A percentile compares a stretch with the other conserved stretches of the same genome.
Conservation (phyloP, 73 alveolate genomes). For the Paramecium biaurelia region DNA sequence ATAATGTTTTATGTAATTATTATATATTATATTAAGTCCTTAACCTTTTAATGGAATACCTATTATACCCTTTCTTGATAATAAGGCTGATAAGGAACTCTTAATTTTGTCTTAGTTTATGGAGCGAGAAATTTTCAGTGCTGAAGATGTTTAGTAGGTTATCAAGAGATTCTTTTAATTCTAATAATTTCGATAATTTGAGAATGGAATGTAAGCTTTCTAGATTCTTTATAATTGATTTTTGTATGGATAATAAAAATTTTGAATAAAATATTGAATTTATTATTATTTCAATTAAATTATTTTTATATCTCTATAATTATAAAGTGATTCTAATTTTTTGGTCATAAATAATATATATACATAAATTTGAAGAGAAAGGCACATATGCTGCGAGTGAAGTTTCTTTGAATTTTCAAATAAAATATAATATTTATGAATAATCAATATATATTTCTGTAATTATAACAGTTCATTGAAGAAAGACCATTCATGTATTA, state of each 20-base stretch:
- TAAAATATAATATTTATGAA: background rate
- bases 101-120: background rate
- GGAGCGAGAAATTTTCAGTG: background rate
- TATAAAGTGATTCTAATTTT: background rate
- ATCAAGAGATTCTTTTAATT: background rate
- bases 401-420: background rate
- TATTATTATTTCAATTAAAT: background rate
- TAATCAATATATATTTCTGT: background rate
- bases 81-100: slow-evolving; percentile 71
- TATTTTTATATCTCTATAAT: background rate
- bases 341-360: background rate
- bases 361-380: background rate
- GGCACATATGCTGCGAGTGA: background rate
- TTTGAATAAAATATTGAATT: background rate
- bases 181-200: background rate
- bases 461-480: background rate
- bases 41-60: slow-evolving; percentile 78
- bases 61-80: slow-evolving; percentile 81
- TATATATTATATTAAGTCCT: background rate
- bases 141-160: background rate
- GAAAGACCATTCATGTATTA: background rate
- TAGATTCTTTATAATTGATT: background rate
- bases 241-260: background rate
- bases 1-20: background rate
- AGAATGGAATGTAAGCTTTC: background rate